Evolutionary conservation across 2,329 filamentous ascomycete species (phyloP), one percentile per base, ranked within the genome.

Genomic region (Monilinia aucupariae): DNA sequence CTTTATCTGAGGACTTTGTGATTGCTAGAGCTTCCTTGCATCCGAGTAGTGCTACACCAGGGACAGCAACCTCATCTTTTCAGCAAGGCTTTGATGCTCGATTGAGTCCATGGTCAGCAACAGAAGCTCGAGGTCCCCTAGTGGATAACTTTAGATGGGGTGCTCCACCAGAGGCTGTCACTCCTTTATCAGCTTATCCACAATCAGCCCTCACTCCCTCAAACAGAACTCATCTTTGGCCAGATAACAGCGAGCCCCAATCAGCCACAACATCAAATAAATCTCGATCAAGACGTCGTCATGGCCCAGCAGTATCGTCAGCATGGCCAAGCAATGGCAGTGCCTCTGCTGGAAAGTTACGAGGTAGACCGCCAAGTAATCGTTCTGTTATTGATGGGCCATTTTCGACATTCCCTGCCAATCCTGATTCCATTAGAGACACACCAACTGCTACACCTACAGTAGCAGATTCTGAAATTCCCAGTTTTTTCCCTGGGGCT

Each of bases 231-330:
- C 65, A 67, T 20, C 48, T 73, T 39, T 72, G 79, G 68, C 72
- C 72, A 60, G 78, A 78, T 56, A 78, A 79, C 62, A 78, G 81
- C 53, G 88, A 91, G 66, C 88, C 90, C 12, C 85, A 82, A 55
- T 92, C 91, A 0, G 89, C 90, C 4, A 79, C 90, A n/a, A 89
- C 87, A 4, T 85, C 88, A 0, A 85, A 82, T 59, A 86, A 81
- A 66, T 75, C 77, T 2, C 80, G 82, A 64, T 75, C 79, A 7
- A 75, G 82, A 61, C 80, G 87, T 62, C 84, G 90, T 4, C 89
- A 96, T 73, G 92, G 92, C 0, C 89, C 91, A 0, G 91, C 90
- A 8, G 91, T 96, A 0, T 96, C 92, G 0, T 96, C 92, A 12
- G 92, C 92, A 0, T 97, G 92, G 92, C 85, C 88, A 62, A 85